Evolutionary conservation across 2,329 filamentous ascomycete species (phyloP).

Genomic region (Microsporum audouinii): DNA sequence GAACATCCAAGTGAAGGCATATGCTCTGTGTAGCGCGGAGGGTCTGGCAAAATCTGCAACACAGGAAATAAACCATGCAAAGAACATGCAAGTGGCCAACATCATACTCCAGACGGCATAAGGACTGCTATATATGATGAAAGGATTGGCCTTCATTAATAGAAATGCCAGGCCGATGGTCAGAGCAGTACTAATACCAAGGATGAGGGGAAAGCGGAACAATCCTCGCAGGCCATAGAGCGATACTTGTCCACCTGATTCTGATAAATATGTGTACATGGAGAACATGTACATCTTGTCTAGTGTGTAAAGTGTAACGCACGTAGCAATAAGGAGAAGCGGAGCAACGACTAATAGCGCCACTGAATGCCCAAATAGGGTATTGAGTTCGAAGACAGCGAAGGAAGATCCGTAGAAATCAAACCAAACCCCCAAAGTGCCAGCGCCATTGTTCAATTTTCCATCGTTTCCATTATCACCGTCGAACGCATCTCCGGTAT

Average conservation of each 20-base stretch:
- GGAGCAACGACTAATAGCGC: constrained; percentile 71
- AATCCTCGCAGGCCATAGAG: constrained; percentile 71
- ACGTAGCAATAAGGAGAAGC: constrained; percentile 56
- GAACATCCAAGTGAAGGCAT: constrained; percentile 76
- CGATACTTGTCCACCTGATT: constrained; percentile 48
- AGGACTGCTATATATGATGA: constrained; percentile 79
- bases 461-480: constrained; percentile 46
- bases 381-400: constrained; percentile 65
- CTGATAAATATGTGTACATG: constrained; percentile 50
- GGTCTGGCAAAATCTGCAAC: constrained; percentile 70
- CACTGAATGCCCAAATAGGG: constrained; percentile 78
- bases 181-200: constrained; percentile 55
- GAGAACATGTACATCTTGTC: constrained; percentile 88
- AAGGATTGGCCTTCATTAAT: constrained; percentile 70
- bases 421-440: constrained; percentile 75
- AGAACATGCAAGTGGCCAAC: constrained; percentile 64
- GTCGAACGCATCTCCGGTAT: constrained; percentile 56
- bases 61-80: constrained; percentile 71
- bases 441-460: constrained; percentile 55
- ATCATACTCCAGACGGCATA: constrained; percentile 87
- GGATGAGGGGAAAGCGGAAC: constrained; percentile 68
- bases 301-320: constrained; percentile 54
- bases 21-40: constrained; percentile 73
- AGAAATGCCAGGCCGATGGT: constrained; percentile 63
- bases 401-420: constrained; percentile 75